Conservation (phyloP, 768 basidiomycete genomes). For the Termitomyces sp. region DNA sequence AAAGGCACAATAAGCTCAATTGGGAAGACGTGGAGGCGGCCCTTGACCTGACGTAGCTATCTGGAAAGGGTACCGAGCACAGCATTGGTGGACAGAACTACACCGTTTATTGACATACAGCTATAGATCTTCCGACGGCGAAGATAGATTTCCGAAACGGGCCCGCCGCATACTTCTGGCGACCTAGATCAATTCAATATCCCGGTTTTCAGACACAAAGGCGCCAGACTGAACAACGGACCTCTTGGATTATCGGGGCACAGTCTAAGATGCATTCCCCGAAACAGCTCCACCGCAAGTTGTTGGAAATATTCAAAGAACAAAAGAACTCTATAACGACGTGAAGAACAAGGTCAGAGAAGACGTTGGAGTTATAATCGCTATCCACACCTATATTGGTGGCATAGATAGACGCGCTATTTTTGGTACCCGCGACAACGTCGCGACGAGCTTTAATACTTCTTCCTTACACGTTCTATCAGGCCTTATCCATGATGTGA, state of each 20-base stretch:
- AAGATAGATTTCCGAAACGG: not conserved
- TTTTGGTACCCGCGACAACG: not conserved
- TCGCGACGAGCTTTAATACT: no score
- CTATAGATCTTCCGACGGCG: not conserved
- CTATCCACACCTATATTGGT: not conserved
- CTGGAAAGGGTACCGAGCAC: no score
- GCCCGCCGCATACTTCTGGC: not conserved
- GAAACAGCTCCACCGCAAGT: not conserved
- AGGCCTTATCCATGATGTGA: not conserved
- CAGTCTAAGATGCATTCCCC: no score
- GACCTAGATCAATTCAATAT: no score
- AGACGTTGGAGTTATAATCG: not conserved
- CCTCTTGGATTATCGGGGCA: not conserved
- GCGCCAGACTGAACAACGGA: not conserved
- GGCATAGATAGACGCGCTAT: not conserved
- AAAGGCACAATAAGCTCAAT: not conserved
- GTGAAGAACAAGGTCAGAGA: no score
- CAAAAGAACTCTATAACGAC: not conserved
- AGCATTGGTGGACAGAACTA: not conserved
- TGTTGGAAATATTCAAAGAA: not conserved
- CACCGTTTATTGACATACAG: not conserved
- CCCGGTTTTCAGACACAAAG: not conserved
- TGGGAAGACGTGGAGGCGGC: not conserved
- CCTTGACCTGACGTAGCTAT: no score
- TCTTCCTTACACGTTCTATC: not conserved